Evolutionary conservation across 176 grass and related monocot species (phyloP), one percentile per base, ranked within the genome.

Genomic region (Hsuehochloa calcarea): DNA sequence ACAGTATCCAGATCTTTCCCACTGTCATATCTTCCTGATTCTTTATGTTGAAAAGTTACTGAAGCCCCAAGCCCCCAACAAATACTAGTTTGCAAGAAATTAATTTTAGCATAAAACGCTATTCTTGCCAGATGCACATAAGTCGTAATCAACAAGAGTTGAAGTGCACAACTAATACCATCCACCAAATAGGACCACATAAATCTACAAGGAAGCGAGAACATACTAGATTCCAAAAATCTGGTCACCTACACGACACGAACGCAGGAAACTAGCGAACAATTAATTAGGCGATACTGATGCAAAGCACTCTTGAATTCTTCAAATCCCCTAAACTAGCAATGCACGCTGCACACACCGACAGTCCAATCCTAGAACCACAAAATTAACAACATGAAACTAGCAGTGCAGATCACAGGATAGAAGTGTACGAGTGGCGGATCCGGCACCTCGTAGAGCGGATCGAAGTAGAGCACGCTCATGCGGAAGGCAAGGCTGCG

Each of bases 401-500:
- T 35, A 76, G 47, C 23, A 38, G 16, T 14, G 7, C 29, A 87
- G 80, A 87, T 90, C 89, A 79, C 6, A 22, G 17, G 31, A 4
- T 16, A 27, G 25, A 68, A 68, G 16, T 49, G 81, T 58, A 83
- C 25, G 68, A 31, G 25, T 38, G 64, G 85, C 35, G 55, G 80
- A 92, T 94, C 80, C 68, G 15, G 62, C 40, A 94, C 92, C 92
- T 92, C 92, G 65, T 90, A 91, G 23, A 89, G 60, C 52, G 93
- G 91, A 95, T 98, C 91, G 81, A 94, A 98, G 87, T 92, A 98
- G 60, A 98, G 93, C 47, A 98, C 91, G 84, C 88, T 90, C 88
- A 98, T 98, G 29, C 92, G 85, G 67, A 95, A 98, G 23, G 96
- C 96, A 40, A 98, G 93, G 85, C 93, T 95, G 63, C 93, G 88